Evolutionary conservation across 768 basidiomycete species (phyloP).

Genomic region (Coprinellus aureogranulatus): DNA sequence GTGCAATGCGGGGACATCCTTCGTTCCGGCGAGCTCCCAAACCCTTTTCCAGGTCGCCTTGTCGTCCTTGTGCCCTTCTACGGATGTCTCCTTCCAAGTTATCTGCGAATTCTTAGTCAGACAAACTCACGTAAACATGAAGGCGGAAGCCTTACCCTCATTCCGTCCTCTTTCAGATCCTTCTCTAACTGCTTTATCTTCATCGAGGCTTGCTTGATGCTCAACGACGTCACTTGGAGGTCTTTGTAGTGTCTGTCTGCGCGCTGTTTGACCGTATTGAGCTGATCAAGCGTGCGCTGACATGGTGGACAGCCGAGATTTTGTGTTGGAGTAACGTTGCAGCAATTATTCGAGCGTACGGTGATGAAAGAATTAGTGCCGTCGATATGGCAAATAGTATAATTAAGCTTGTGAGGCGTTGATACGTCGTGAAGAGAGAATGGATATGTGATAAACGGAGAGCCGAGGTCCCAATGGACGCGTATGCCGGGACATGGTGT

Average conservation of each 20-base stretch:
- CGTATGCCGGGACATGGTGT: slow-evolving; percentile 1
- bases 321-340: not conserved
- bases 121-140: not conserved
- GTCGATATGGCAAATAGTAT: not conserved
- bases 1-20: slow-evolving; percentile 24
- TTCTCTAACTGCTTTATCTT: not conserved
- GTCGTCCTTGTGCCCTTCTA: not conserved
- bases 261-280: not conserved
- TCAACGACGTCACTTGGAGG: not conserved
- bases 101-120: not conserved
- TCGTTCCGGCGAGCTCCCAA: slow-evolving; percentile 13
- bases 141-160: too few species aligned
- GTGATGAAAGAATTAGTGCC: not conserved
- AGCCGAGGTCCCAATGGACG: slow-evolving; percentile 12
- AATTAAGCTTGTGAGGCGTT: slow-evolving; percentile 11
- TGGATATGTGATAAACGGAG: slow-evolving; percentile 15
- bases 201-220: not conserved
- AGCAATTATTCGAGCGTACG: not conserved
- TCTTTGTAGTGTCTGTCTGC: not conserved
- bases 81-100: not conserved
- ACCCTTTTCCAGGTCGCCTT: slow-evolving; percentile 10
- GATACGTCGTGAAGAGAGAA: slow-evolving; percentile 13
- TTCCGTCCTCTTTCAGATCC: not conserved
- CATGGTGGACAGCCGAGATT: not conserved
- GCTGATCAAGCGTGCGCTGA: not conserved